Evolutionary conservation across 345 rosid species (phyloP), one percentile per base, ranked within the genome.

Genomic region (Acer negundo): DNA sequence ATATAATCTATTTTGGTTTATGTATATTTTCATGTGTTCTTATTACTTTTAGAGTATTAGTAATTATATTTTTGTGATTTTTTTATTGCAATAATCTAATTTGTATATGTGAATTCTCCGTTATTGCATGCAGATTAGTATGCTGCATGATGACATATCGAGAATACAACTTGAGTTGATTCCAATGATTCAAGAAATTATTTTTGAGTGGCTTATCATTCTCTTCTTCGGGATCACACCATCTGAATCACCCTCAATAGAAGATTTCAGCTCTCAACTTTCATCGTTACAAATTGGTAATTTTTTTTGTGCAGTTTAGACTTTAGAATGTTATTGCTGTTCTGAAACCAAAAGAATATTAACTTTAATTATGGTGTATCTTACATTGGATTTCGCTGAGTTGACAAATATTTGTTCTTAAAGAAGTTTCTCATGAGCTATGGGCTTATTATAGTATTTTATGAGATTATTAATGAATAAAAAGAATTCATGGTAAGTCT

Each of bases 241-340:
- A 75, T 90, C 97, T 63, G 93, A 93, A 81, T 85, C 89, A 62
- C 86, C 88, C 46, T 82, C 92, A 75, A 79, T 86, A 78, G 97
- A 92, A 85, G 97, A 92, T 90, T 95, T 95, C 78, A 93, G 95
- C 84, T 87, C 80, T 68, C 94, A 96, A 80, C 97, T 96, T 70
- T 96, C 99, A 78, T 86, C 89, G n/a, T 83, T 96, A 74, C 94
- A 85, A 76, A 92, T 96, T 75, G 99, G 98, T 94, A 80, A 76
- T 94, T 72, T 69, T 69, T 75, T 17, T 59, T 78, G 22, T 78
- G 22, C 49, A 65, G 75, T 73, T 68, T 42, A 9, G 38, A 58
- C 53, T 28, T 68, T 42, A 9, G 38, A 58, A 61, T 28, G 49
- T 20, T 59, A 6, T 78, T 70, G 24, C 46, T 26, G n/a, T 72